phyloP scores from a whole-genome alignment of 805 yeast genomes.

The Yarrowia deformans region DNA sequence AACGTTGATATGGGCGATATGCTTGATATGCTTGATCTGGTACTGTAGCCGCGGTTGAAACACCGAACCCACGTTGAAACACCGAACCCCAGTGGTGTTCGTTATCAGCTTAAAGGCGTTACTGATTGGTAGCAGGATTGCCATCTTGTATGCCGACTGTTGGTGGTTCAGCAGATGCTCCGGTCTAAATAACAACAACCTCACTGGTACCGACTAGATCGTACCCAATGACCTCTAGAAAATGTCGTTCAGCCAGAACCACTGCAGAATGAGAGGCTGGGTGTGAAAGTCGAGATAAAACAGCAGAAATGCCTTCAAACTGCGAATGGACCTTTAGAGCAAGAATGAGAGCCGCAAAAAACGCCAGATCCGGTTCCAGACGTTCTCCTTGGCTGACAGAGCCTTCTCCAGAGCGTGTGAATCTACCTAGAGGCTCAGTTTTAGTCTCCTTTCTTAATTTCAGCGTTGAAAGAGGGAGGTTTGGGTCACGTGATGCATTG shows the following conservation, averaged over 20 bases:
- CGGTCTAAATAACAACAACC: background rate
- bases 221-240: background rate
- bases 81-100: no score
- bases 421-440: background rate
- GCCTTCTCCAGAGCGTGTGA: background rate
- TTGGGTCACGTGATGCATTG: background rate
- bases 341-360: background rate
- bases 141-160: no score
- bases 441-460: background rate
- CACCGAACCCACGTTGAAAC: no score
- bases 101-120: no score
- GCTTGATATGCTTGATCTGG: no score
- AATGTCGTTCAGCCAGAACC: background rate
- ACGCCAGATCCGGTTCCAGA: background rate
- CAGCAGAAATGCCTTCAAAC: background rate
- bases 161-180: no score
- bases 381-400: background rate
- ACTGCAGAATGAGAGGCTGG: conserved; percentile 19
- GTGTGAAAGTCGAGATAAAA: background rate
- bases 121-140: no score
- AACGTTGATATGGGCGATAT: no score
- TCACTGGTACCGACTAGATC: background rate
- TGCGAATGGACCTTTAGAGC: conserved; percentile 13
- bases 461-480: background rate
- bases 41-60: no score